These are phyloP conservation scores for Botryotinia calthae DNA, from an alignment of 2,329 filamentous ascomycete genomes.

Conservation along the genomic window DNA sequence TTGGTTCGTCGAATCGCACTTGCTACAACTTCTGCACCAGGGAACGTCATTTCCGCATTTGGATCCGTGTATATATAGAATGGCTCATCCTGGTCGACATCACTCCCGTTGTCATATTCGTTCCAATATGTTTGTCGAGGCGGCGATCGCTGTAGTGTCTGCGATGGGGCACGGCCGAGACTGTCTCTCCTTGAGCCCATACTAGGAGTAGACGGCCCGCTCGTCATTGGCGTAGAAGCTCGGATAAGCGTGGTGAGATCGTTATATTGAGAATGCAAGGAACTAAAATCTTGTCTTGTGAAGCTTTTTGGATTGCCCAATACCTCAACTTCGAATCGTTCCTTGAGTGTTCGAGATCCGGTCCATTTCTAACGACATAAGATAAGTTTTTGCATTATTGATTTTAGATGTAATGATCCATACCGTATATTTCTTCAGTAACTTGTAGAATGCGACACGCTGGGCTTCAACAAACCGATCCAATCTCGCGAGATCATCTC, in stretches of 20 bases:
- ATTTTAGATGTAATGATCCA: constrained; percentile 22
- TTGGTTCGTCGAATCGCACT: constrained; percentile 48
- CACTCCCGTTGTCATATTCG: constrained; percentile 81
- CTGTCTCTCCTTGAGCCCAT: constrained; percentile 29
- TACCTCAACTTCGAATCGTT: constrained; percentile 65
- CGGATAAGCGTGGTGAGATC: constrained; percentile 50
- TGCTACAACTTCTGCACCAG: constrained; percentile 51
- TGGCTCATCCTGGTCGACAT: constrained; percentile 53
- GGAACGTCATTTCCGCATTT: constrained; percentile 56
- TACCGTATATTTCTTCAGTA: constrained; percentile 79
- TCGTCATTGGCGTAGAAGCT: constrained; percentile 39
- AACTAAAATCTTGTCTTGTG: constrained; percentile 61
- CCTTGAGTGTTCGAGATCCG: constrained; percentile 61
- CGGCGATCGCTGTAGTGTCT: not conserved
- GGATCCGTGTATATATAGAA: constrained; percentile 77
- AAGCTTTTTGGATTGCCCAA: constrained; percentile 68
- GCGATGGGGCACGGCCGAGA: constrained; percentile 15
- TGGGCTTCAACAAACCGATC: constrained; percentile 73
- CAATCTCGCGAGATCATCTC: constrained; percentile 68
- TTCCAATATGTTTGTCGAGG: constrained; percentile 64
- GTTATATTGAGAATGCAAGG: constrained; percentile 50
- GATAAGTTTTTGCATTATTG: not conserved
- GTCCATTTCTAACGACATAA: constrained; percentile 70
- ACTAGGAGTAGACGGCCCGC: constrained; percentile 25
- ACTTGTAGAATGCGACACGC: constrained; percentile 73